These are phyloP conservation scores for Syzygium syzygioides DNA, from an alignment of 441 rosid genomes.

Conservation along the genomic window DNA sequence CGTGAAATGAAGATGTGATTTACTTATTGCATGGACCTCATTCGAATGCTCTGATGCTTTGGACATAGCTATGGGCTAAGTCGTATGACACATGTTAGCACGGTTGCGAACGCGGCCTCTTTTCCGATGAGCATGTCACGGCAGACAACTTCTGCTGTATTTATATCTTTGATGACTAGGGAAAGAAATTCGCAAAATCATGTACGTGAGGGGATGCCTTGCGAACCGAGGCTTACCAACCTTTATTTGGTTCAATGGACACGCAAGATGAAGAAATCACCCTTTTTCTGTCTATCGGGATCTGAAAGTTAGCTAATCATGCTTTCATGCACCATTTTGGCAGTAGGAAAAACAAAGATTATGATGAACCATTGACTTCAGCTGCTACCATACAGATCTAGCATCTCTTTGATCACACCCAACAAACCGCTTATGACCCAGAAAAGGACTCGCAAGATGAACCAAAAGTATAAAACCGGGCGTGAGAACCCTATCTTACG, in stretches of 20 bases:
- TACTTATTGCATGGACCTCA: neutral
- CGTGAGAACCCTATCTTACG: neutral
- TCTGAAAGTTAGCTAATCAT: neutral
- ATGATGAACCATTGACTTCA: neutral
- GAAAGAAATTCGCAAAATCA: too few species aligned
- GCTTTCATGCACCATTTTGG: neutral
- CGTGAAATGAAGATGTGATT: neutral
- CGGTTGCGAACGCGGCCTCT: neutral
- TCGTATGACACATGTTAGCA: neutral
- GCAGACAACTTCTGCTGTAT: neutral
- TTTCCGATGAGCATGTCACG: neutral
- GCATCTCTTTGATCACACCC: neutral
- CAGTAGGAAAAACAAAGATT: neutral
- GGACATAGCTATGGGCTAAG: neutral
- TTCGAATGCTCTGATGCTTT: neutral
- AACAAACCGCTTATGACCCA: neutral
- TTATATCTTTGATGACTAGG: too few species aligned
- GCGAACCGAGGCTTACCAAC: too few species aligned
- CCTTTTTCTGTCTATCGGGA: neutral
- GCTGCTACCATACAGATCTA: neutral
- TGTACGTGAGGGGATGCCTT: too few species aligned
- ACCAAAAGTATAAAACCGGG: neutral
- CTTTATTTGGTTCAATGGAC: too few species aligned
- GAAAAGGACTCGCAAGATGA: neutral
- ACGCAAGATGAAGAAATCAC: neutral